A percentile compares a stretch with the other conserved stretches of the same genome.
These are phyloP conservation scores for Grosmannia penicillata DNA, from an alignment of 2,329 filamentous ascomycete genomes.

Conservation along the genomic window DNA sequence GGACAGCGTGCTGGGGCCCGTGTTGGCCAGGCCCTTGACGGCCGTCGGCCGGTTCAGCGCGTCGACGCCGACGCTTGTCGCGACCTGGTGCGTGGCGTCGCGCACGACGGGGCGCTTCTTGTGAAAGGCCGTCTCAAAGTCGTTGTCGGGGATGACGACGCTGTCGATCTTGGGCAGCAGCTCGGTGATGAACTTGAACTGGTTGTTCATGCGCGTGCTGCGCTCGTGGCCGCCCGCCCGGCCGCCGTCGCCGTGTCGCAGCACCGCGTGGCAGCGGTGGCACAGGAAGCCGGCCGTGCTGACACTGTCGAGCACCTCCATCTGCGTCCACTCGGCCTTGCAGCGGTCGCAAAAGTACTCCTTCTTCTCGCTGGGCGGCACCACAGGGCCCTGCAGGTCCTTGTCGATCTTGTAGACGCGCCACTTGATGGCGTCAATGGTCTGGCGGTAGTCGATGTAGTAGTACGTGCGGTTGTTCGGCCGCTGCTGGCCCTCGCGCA, in stretches of 20 bases:
- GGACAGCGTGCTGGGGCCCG: conserved; percentile 52
- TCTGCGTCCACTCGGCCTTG: conserved; percentile 71
- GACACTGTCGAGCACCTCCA: conserved; percentile 73
- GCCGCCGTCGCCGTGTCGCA: conserved; percentile 52
- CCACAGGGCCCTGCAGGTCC: conserved; percentile 70
- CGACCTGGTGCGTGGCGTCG: conserved; percentile 52
- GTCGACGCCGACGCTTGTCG: conserved; percentile 43
- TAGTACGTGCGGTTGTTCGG: conserved; percentile 86
- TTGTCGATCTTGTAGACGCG: conserved; percentile 79
- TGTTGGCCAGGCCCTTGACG: conserved; percentile 53
- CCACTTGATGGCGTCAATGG: conserved; percentile 94
- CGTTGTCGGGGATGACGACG: conserved; percentile 59
- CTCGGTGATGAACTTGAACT: conserved; percentile 65
- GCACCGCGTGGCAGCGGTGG: conserved; percentile 54
- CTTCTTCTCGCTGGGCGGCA: conserved; percentile 73
- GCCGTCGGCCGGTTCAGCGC: conserved; percentile 44
- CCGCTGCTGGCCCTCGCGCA: conserved; percentile 66
- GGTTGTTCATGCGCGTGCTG: conserved; percentile 59
- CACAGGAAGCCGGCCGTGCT: conserved; percentile 65
- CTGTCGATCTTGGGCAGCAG: conserved; percentile 63
- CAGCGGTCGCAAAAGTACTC: conserved; percentile 79
- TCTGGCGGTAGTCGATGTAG: conserved; percentile 88
- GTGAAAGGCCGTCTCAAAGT: conserved; percentile 54
- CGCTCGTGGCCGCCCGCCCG: conserved; percentile 58
- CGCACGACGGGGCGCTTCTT: conserved; percentile 49